Conservation (phyloP, 768 basidiomycete species). For the Phlebiopsis gigantea region DNA sequence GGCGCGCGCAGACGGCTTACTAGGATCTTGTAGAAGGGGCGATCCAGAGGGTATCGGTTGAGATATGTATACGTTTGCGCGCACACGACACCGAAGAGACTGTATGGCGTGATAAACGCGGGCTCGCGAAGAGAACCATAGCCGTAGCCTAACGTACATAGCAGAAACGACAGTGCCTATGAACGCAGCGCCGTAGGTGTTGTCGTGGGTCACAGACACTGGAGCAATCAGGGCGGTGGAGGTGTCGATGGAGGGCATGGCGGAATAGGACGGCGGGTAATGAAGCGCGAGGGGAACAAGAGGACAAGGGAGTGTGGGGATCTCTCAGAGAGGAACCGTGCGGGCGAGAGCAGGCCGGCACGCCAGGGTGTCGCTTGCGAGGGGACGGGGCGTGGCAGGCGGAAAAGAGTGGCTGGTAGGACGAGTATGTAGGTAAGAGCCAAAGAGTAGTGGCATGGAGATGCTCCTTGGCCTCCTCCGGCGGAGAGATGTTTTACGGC, state of each 20-base stretch:
- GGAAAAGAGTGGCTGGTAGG: not conserved
- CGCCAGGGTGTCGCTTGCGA: not conserved
- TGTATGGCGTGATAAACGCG: conserved; percentile 13
- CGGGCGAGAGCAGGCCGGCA: not conserved
- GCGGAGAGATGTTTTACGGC: not conserved
- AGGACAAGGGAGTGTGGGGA: conserved; percentile 8
- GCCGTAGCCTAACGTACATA: conserved; percentile 19
- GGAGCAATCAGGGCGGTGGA: not conserved
- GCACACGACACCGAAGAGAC: conserved; percentile 46
- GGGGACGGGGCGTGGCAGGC: not conserved
- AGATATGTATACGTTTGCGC: conserved; percentile 54
- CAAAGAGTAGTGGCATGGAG: not conserved
- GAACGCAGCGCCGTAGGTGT: conserved; percentile 57
- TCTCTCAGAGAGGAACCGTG: not conserved
- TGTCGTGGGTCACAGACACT: conserved; percentile 25
- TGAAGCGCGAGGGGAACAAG: not conserved
- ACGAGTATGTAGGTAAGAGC: not conserved
- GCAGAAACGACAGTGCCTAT: conserved; percentile 52
- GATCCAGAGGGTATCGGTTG: conserved; percentile 49
- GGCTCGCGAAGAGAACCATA: not conserved
- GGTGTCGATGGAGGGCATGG: not conserved
- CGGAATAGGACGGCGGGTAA: not conserved
- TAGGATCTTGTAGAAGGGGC: conserved; percentile 40
- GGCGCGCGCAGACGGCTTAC: conserved; percentile 31
- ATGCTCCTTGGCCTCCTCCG: not conserved